Evolutionary conservation across 1,284 basidiomycete genomes (phyloP), one percentile per base, ranked within the genome.

Genomic region (Taiwanofungus camphoratus): DNA sequence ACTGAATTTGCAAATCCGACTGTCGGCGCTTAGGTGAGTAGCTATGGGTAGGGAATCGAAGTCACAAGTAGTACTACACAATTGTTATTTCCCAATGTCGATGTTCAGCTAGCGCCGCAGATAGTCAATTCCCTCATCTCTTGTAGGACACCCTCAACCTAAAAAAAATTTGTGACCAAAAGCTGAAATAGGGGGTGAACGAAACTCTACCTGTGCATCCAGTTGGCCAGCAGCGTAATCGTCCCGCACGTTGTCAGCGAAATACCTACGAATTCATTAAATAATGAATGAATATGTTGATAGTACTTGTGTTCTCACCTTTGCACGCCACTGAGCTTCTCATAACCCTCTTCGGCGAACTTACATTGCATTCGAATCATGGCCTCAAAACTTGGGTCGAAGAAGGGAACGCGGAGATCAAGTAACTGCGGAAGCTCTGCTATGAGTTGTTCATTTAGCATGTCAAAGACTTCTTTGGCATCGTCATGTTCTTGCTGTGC

Each of bases 351-450:
- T 62, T 97, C 90, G 1, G 94, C 92, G 59, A 97, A 97, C 58
- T 93, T 92, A 60, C 90, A 81, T 64, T 99, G 95, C 78, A 96
- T 91, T 32, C 96, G 79, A 55, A 97, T 91, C 95, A 99, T 98
- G 24, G 95, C 91, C 66, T 99, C 96, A 62, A 99, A 98, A 53
- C 89, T 93, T 1, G 96, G 96, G 64, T 99, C 95, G 50, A 99
- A 90, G 72, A 92, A 99, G 5, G 96, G 95, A 32, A 99, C 87
- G 27, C 96, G 87, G 19, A 98, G 79, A 57, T 98, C 93, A 36
- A 99, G 79, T 21, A 99, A 69, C 55, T 95, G 82, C 0, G 96
- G 96, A 5, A 99, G 74, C 58, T 99, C 96, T 21, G 74, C 65
- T 55, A 95, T 87, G 52, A 98, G 79, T 58, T 97, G 93, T 23